phyloP scores from a whole-genome alignment of 306 rosid species.

The Prosopis cineraria region DNA sequence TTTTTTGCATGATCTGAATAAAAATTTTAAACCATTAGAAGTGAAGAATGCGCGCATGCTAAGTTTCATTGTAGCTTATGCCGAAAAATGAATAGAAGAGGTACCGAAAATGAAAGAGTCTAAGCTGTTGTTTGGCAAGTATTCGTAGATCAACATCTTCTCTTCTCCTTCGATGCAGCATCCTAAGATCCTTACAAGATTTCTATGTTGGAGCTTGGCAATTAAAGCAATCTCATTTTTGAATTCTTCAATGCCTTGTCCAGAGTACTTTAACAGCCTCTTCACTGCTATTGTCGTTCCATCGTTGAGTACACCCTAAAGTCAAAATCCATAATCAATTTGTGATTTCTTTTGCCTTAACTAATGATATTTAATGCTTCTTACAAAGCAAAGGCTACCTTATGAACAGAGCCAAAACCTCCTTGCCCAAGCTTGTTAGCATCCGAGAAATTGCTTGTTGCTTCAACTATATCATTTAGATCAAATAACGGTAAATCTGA shows the following conservation, averaged over 20 bases:
- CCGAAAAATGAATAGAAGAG: constrained; percentile 13
- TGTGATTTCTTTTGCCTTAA: no score
- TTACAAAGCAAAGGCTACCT: no score
- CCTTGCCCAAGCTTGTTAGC: neutral
- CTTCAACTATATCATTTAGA: no score
- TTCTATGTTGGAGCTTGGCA: no score
- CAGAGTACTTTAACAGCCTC: no score
- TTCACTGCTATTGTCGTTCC: no score
- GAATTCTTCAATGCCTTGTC: no score
- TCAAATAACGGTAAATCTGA: no score
- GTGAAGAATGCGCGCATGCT: constrained; percentile 11
- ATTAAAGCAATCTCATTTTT: no score
- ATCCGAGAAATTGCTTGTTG: constrained; percentile 47
- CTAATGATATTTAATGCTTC: no score
- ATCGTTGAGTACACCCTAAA: constrained; percentile 41
- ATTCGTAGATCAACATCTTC: constrained; percentile 66
- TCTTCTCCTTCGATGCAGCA: constrained; percentile 28
- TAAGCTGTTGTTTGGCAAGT: constrained; percentile 64
- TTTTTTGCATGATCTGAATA: no score
- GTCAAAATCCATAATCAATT: neutral
- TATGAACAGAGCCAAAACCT: no score
- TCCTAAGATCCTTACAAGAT: constrained; percentile 31
- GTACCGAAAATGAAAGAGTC: constrained; percentile 59
- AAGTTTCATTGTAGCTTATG: neutral
- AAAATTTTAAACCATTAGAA: constrained; percentile 1